These are phyloP conservation scores for Arachis monticola DNA, from an alignment of 331 rosid genomes.

Conservation along the genomic window DNA sequence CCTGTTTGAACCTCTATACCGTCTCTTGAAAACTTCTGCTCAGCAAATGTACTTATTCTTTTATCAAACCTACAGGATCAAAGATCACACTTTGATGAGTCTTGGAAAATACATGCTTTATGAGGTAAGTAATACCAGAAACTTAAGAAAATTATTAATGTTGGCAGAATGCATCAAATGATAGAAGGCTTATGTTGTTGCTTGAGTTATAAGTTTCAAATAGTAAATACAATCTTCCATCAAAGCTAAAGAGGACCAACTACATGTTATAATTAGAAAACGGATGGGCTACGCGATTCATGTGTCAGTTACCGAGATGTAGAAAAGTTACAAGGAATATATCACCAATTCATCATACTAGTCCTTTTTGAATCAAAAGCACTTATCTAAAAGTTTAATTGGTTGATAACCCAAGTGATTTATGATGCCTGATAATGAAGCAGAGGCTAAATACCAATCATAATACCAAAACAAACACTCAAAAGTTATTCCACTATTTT, in stretches of 20 bases:
- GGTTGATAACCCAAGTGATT: slow-evolving; percentile 16
- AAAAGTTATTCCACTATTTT: background rate
- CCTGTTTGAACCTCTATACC: slow-evolving; percentile 93
- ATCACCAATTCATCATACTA: background rate
- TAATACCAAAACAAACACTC: slow-evolving; percentile 6
- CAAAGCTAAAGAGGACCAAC: slow-evolving; percentile 5
- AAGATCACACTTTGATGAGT: slow-evolving; percentile 18
- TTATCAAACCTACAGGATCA: slow-evolving; percentile 78
- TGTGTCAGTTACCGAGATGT: slow-evolving; percentile 1
- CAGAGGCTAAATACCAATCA: slow-evolving; percentile 23
- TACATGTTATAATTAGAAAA: slow-evolving; percentile 3
- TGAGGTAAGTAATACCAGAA: slow-evolving; percentile 14
- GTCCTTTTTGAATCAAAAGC: slow-evolving; percentile 23
- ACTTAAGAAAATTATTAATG: slow-evolving; percentile 23
- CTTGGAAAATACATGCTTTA: slow-evolving; percentile 29
- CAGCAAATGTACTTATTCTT: slow-evolving; percentile 92
- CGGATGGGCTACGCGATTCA: slow-evolving; percentile 7
- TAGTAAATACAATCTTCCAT: slow-evolving; percentile 27
- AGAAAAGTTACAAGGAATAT: background rate
- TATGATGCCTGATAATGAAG: slow-evolving; percentile 10
- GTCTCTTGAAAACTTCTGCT: slow-evolving; percentile 78
- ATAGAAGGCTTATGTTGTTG: slow-evolving; percentile 14
- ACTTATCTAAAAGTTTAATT: background rate
- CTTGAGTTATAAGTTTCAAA: slow-evolving; percentile 8
- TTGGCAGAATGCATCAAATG: slow-evolving; percentile 13